Evolutionary conservation across 2,329 filamentous ascomycete species (phyloP), one percentile per base, ranked within the genome.

Genomic region (Xylaria sp.): DNA sequence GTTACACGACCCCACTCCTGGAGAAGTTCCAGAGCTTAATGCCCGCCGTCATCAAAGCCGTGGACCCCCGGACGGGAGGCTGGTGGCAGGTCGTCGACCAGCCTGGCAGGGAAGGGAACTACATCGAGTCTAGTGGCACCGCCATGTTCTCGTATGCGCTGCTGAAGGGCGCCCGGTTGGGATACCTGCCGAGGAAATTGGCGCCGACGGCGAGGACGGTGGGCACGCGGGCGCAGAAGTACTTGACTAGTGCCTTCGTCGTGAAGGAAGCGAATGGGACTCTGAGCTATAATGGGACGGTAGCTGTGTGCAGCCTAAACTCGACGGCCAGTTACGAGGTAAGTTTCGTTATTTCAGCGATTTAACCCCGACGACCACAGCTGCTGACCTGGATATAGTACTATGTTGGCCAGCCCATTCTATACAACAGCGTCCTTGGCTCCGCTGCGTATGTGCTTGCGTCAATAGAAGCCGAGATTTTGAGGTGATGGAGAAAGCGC

Each of bases 231-330:
- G 73, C 74, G 8, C 70, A 75, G 19, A 54, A 24, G 11, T 76
- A 77, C 62, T 45, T 79, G 55, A 74, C 73, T 8, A 30, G 71
- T 1, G 66, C 69, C 2, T 78, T 77, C 50, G 72, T 78, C n/a
- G 72, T 76, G 3, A 55, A 66, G 12, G 72, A 78, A 34, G 60
- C 61, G 9, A 73, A 78, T 27, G 72, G 73, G 11, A 75, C 72
- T 36, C 39, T 78, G 3, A 75, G 78, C 3, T 82, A 77, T 42
- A 77, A 80, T 59, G 78, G 78, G 50, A 82, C 81, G 0, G 81
- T 82, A 3, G 61, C 77, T 0, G 80, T 82, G 6, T 82, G 80
- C 71, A 82, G 81, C 59, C 73, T 82, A 36, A 82, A 82, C 72
- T 82, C 81, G 54, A 82, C 75, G 2, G 81, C 81, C 0, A 74